Evolutionary conservation across 2,329 filamentous ascomycete species (phyloP).

Genomic region (Eutypa lata): DNA sequence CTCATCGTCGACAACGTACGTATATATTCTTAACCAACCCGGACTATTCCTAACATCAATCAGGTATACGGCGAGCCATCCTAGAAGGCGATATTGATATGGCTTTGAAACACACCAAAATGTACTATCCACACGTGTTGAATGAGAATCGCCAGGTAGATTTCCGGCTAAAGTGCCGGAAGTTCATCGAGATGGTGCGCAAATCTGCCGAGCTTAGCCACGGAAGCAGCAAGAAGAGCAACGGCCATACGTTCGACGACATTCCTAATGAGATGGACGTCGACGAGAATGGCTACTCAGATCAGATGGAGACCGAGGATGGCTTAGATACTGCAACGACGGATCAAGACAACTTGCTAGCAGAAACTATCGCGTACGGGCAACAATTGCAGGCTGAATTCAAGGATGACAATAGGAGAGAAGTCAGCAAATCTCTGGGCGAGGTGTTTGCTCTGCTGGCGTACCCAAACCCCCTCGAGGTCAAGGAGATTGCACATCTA

Average conservation of each 20-base stretch:
- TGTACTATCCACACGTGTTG: conserved; percentile 78
- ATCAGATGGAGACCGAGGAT: conserved; percentile 56
- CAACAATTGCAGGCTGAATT: conserved; percentile 77
- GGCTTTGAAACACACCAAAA: conserved; percentile 76
- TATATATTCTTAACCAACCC: conserved; percentile 5
- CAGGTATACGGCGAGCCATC: conserved; percentile 83
- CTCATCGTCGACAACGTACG: conserved; percentile 80
- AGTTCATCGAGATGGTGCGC: conserved; percentile 93
- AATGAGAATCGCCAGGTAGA: conserved; percentile 78
- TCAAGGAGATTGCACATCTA: conserved; percentile 70
- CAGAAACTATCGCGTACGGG: conserved; percentile 75
- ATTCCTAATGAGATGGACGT: conserved; percentile 57
- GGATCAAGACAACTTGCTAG: conserved; percentile 48
- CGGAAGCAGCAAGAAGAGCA: conserved; percentile 40
- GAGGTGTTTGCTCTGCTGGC: conserved; percentile 89
- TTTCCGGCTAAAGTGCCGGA: conserved; percentile 83
- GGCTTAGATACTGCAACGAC: conserved; percentile 23
- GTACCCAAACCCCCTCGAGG: conserved; percentile 76
- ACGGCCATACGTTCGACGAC: conserved; percentile 39
- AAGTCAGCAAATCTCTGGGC: conserved; percentile 69
- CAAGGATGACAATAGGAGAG: conserved; percentile 63
- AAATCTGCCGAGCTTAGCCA: conserved; percentile 63
- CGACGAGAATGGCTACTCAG: conserved; percentile 36
- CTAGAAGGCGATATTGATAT: conserved; percentile 89
- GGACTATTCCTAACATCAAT: conserved; percentile 4